These are phyloP conservation scores for Xylaria palmicola DNA, from an alignment of 495 filamentous ascomycete genomes.

Conservation along the genomic window DNA sequence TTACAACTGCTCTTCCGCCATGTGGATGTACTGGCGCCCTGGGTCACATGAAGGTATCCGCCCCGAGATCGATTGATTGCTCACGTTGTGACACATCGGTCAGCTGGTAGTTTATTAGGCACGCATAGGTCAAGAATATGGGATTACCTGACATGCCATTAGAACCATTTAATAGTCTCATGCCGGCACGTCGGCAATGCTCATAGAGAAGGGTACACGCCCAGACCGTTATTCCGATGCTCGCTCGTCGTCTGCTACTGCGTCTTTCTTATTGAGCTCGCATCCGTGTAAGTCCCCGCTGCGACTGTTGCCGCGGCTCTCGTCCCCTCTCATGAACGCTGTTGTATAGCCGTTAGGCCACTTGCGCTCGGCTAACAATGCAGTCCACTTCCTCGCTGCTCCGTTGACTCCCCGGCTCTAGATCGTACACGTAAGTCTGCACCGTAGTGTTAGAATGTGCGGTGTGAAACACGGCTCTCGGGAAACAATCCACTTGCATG, in stretches of 20 bases:
- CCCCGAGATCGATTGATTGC: too few species aligned
- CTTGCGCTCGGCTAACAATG: not conserved
- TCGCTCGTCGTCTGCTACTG: not conserved
- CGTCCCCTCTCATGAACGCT: not conserved
- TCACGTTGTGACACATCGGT: too few species aligned
- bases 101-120: too few species aligned
- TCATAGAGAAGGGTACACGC: too few species aligned
- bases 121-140: too few species aligned
- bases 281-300: too few species aligned
- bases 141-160: not conserved
- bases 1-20: too few species aligned
- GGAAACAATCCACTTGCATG: conserved; percentile 1
- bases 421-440: not conserved
- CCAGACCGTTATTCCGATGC: not conserved
- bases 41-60: too few species aligned
- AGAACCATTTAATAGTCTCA: not conserved
- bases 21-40: too few species aligned
- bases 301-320: not conserved
- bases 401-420: not conserved
- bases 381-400: not conserved
- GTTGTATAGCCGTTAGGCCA: not conserved
- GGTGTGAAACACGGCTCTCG: conserved; percentile 15
- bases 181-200: not conserved
- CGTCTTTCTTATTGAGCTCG: too few species aligned
- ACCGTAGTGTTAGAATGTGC: not conserved